Evolutionary conservation across 352 stramenopile species (phyloP), one percentile per base, ranked within the genome.

Genomic region (Globisporangium okanoganense): DNA sequence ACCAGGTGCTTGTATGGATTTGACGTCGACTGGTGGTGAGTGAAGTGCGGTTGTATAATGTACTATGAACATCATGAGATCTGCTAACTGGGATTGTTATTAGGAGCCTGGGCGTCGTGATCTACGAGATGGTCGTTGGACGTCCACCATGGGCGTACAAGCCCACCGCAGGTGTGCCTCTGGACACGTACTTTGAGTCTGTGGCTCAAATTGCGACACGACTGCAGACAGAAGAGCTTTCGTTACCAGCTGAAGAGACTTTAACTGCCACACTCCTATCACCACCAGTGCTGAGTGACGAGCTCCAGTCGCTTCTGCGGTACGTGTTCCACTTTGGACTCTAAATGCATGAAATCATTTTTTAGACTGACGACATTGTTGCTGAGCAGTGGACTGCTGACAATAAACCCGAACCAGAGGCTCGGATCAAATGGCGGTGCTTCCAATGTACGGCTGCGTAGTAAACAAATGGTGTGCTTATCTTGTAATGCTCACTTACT

Each of bases 101-200:
- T 36, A 94, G 85, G 85, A 78, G 67, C 54, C 54, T 91, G 5
- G 85, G 85, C 3, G 83, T 94, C 8, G 66, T 94, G 13, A 73
- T 92, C 20, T 85, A 80, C 48, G 85, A 94, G 59, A 91, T 92
- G 81, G 69, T 88, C 2, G 47, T 60, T 29, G 85, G 82, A 0
- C 65, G 64, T 20, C 82, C 85, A 2, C 82, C 79, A 14, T 94
- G 85, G 85, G 73, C 78, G 22, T 94, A 94, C 63, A 73, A 86
- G 18, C 76, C 74, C 31, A 49, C 47, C 51, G 18, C 50, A 14
- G 45, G 58, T 9, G 54, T 27, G 41, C 66, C 72, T 12, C 56
- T 76, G 2, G 56, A 65, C 0, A 47, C 69, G 27, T 85, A 81
- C 53, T 77, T 81, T 24, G 51, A 64, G 20, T 13, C 50, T n/a